Evolutionary conservation across 2,329 filamentous ascomycete genomes (phyloP).

Genomic region (Hypoxylon sp.): DNA sequence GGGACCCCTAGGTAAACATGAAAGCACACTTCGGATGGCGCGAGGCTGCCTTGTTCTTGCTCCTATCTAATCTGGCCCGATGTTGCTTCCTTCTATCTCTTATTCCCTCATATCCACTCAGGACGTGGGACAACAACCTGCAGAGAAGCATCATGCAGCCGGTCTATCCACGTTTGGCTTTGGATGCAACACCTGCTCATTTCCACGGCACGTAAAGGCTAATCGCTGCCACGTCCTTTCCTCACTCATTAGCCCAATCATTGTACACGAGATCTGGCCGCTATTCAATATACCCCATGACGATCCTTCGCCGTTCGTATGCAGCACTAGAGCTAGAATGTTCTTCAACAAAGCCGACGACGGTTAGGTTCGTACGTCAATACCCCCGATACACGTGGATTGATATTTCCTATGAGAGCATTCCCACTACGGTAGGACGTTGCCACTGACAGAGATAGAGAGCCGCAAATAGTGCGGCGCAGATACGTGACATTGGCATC

Average conservation of each 20-base stretch:
- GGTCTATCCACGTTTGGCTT: conserved; percentile 18
- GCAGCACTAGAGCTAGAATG: conserved; percentile 11
- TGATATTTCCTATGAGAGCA: conserved; percentile 16
- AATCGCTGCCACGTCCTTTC: conserved; percentile 23
- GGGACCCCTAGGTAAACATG: conserved; percentile 4
- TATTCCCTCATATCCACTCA: conserved; percentile 17
- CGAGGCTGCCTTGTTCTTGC: conserved; percentile 20
- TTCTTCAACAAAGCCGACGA: conserved; percentile 13
- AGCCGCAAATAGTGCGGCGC: conserved; percentile 22
- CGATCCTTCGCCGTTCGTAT: conserved; percentile 5
- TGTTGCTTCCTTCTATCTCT: conserved; percentile 12
- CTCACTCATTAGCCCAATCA: conserved; percentile 23
- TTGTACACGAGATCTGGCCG: conserved; percentile 35
- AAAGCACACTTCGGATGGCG: conserved; percentile 16
- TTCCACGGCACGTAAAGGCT: conserved; percentile 30
- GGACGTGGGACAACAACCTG: conserved; percentile 19
- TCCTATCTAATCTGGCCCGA: conserved; percentile 9
- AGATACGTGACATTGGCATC: conserved; percentile 14
- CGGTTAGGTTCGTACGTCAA: conserved; percentile 12
- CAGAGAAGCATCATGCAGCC: conserved; percentile 26
- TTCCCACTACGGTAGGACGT: conserved; percentile 18
- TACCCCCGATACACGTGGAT: conserved; percentile 31
- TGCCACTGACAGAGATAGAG: conserved; percentile 15
- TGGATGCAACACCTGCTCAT: conserved; percentile 23
- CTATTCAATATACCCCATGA: conserved; percentile 27